Percentiles rank a stretch among this genome's conserved stretches.
Conservation (phyloP, 1,284 basidiomycete species). For the Malassezia japonica region DNA sequence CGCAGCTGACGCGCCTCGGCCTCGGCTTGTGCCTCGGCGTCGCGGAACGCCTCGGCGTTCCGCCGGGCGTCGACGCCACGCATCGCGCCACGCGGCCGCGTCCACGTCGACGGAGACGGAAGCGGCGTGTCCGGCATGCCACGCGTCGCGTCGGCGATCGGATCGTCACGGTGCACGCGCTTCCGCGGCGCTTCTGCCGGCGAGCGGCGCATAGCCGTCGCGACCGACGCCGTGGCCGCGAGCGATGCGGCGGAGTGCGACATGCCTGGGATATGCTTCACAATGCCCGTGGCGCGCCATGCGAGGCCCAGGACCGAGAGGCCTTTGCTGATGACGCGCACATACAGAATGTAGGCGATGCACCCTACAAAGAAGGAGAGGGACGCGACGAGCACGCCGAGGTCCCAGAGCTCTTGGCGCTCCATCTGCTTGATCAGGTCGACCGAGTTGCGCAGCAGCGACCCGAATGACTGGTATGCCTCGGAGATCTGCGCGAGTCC, state of each 20-base stretch:
- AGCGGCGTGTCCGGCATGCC: background rate
- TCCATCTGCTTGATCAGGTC: conserved; percentile 44
- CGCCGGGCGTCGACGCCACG: conserved; percentile 2
- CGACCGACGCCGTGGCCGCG: background rate
- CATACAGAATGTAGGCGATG: conserved; percentile 41
- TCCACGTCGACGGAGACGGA: background rate
- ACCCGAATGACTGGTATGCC: conserved; percentile 37
- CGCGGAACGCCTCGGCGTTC: conserved; percentile 2
- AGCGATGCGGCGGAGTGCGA: background rate
- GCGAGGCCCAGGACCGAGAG: conserved; percentile 9
- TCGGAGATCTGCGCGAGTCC: conserved; percentile 28
- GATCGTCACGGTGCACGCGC: background rate
- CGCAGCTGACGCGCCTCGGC: background rate
- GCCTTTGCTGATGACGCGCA: conserved; percentile 33
- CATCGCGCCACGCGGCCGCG: background rate
- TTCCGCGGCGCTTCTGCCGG: conserved; percentile 1
- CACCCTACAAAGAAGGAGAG: conserved; percentile 39
- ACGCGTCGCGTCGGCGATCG: background rate
- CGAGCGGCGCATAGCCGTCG: background rate
- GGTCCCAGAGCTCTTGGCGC: conserved; percentile 36
- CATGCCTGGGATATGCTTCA: background rate
- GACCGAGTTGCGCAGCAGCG: conserved; percentile 35
- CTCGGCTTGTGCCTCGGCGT: background rate
- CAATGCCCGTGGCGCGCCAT: conserved; percentile 1
- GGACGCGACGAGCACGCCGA: conserved; percentile 25